These are phyloP conservation scores for Melanomma pulvis-pyrius DNA, from an alignment of 495 filamentous ascomycete species.

Conservation along the genomic window DNA sequence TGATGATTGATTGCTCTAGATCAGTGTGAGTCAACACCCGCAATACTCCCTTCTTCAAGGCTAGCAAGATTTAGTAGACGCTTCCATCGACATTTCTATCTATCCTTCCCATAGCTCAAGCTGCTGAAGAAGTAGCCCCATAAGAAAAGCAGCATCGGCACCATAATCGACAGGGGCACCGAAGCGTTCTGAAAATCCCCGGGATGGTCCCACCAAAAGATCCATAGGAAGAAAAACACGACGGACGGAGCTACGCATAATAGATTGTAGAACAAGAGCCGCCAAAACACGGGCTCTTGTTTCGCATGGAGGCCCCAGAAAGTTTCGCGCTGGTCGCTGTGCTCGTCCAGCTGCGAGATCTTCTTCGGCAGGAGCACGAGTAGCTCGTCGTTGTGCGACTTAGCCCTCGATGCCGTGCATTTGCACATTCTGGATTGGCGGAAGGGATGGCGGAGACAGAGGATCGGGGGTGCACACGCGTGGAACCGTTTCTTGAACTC, in stretches of 20 bases:
- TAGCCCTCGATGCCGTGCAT: neutral
- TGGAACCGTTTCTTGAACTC: conserved; percentile 13
- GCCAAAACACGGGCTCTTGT: neutral
- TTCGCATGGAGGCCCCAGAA: conserved; percentile 9
- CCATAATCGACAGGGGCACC: neutral
- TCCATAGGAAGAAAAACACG: conserved; percentile 2
- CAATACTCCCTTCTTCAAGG: too few species aligned
- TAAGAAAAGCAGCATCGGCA: neutral
- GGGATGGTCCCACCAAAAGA: neutral
- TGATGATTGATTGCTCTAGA: too few species aligned
- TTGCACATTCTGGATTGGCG: neutral
- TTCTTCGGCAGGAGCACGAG: neutral
- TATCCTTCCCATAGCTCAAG: neutral
- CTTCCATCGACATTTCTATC: neutral
- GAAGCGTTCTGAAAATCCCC: conserved; percentile 10
- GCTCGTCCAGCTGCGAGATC: neutral
- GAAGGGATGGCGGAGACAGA: neutral
- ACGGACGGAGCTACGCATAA: neutral
- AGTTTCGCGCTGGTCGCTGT: neutral
- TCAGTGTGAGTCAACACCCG: too few species aligned
- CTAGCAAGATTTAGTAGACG: too few species aligned
- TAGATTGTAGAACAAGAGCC: neutral
- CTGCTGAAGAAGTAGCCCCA: conserved; percentile 6
- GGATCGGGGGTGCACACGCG: neutral
- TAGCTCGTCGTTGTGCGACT: neutral